Conservation (phyloP, 805 yeast species). For the Saturnispora sanitii region DNA sequence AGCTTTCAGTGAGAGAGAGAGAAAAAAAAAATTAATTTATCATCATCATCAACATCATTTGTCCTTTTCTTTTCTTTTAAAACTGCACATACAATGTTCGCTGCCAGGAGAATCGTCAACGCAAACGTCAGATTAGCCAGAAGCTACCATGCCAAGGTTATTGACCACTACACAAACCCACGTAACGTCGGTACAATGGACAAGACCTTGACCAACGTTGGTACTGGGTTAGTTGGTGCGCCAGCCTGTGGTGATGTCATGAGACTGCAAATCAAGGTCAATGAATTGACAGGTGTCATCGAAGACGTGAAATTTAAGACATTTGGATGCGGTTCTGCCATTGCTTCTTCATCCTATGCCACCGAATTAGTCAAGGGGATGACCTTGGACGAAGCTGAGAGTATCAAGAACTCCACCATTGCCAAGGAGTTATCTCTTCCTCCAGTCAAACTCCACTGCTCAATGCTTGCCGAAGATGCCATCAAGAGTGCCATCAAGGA, state of each 20-base stretch:
- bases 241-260: slow-evolving; percentile 99
- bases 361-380: slow-evolving; percentile 94
- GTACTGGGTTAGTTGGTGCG: slow-evolving; percentile 97
- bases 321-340: slow-evolving; percentile 98
- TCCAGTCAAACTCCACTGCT: slow-evolving; percentile 95
- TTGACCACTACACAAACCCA: slow-evolving; percentile 94
- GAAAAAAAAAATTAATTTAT: neutral
- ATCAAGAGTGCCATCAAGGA: slow-evolving; percentile 95
- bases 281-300: slow-evolving; percentile 81
- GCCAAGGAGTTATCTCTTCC: slow-evolving; percentile 93
- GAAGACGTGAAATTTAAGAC: slow-evolving; percentile 96
- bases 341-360: slow-evolving; percentile 90
- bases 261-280: slow-evolving; percentile 92
- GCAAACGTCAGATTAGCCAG: slow-evolving; percentile 3
- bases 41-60: neutral
- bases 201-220: slow-evolving; percentile 66
- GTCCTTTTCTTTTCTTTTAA: neutral
- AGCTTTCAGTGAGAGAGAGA: neutral
- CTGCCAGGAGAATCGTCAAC: slow-evolving; percentile 3
- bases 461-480: slow-evolving; percentile 98
- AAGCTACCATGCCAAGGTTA: slow-evolving; percentile 82
- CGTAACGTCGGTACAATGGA: slow-evolving; percentile 92
- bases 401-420: slow-evolving; percentile 85
- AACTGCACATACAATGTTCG: too few species aligned
- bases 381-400: slow-evolving; percentile 85